A percentile compares a stretch with the other conserved stretches of the same genome.
Evolutionary conservation across 2,329 filamentous ascomycete species (phyloP).

Genomic region (Metarhizium rileyi): DNA sequence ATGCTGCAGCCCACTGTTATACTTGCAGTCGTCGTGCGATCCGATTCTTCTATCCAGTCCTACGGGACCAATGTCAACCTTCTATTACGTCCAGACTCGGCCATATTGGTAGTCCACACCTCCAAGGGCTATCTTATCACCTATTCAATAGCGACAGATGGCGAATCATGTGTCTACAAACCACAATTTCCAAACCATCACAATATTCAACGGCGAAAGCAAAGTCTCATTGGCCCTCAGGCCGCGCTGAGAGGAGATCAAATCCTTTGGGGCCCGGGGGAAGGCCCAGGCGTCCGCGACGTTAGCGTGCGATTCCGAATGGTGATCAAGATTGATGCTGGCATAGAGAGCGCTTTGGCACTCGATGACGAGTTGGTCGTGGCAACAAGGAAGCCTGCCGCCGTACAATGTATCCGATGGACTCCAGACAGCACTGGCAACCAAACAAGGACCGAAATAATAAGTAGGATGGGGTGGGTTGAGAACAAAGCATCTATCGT

Average conservation of each 20-base stretch:
- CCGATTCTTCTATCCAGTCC: slow-evolving; percentile 63
- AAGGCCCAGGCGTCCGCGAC: slow-evolving; percentile 73
- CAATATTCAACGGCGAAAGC: slow-evolving; percentile 51
- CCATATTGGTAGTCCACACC: slow-evolving; percentile 86
- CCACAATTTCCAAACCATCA: slow-evolving; percentile 64
- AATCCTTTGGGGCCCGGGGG: slow-evolving; percentile 66
- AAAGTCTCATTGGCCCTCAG: slow-evolving; percentile 50
- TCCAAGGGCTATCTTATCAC: slow-evolving; percentile 81
- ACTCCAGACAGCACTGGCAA: slow-evolving; percentile 69
- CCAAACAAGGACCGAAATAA: slow-evolving; percentile 83
- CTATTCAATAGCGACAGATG: slow-evolving; percentile 81
- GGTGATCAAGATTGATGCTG: slow-evolving; percentile 96
- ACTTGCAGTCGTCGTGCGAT: slow-evolving; percentile 76
- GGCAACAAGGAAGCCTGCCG: slow-evolving; percentile 80
- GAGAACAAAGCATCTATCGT: slow-evolving; percentile 65
- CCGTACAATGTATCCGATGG: slow-evolving; percentile 97
- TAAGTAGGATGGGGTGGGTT: slow-evolving; percentile 80
- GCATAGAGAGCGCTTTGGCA: slow-evolving; percentile 78
- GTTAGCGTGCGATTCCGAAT: slow-evolving; percentile 88
- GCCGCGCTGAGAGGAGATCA: slow-evolving; percentile 47
- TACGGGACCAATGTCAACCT: slow-evolving; percentile 83
- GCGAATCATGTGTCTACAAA: slow-evolving; percentile 74
- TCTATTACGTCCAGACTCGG: slow-evolving; percentile 80
- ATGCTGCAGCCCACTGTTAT: slow-evolving; percentile 68
- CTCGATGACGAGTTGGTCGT: slow-evolving; percentile 90